Evolutionary conservation across 805 yeast species (phyloP).

Genomic region (Scheffersomyces stipitis): DNA sequence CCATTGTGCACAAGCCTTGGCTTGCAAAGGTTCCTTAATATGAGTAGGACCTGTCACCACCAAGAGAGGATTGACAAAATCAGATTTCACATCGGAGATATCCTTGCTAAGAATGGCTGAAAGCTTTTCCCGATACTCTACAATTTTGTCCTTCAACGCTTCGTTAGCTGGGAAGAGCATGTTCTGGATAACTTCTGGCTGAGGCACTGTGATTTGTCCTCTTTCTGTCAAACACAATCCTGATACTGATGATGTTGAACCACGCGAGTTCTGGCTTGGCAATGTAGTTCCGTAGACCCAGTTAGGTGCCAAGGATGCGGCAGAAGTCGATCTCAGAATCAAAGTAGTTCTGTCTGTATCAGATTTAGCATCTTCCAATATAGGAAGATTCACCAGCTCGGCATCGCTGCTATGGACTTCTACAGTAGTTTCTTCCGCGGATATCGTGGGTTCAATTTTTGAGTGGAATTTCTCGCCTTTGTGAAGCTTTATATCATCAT

Average conservation of each 20-base stretch:
- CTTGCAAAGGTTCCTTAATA: constrained; percentile 30
- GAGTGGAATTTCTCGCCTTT: too few relatives aligned
- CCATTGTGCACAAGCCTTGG: constrained; percentile 44
- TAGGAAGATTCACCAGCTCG: too few relatives aligned
- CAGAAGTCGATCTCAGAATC: not conserved
- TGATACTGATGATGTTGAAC: constrained; percentile 5
- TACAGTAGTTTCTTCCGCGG: not conserved
- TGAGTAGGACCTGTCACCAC: constrained; percentile 42
- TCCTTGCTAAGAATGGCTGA: not conserved
- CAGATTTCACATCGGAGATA: not conserved
- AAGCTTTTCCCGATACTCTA: constrained; percentile 23
- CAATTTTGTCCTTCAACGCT: constrained; percentile 24
- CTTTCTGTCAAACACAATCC: constrained; percentile 24
- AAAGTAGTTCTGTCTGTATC: too few relatives aligned
- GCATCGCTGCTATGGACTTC: not conserved
- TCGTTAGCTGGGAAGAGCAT: constrained; percentile 36
- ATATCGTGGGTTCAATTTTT: not conserved
- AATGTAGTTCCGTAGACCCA: constrained; percentile 15
- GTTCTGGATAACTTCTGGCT: constrained; percentile 45
- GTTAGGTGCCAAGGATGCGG: constrained; percentile 6
- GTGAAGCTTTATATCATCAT: too few relatives aligned
- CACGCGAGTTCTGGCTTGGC: constrained; percentile 1
- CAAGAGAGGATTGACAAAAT: constrained; percentile 19
- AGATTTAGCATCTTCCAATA: too few relatives aligned
- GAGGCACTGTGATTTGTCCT: constrained; percentile 39